Evolutionary conservation across 1,284 basidiomycete genomes (phyloP).

Genomic region (Heliocybe sulcata): DNA sequence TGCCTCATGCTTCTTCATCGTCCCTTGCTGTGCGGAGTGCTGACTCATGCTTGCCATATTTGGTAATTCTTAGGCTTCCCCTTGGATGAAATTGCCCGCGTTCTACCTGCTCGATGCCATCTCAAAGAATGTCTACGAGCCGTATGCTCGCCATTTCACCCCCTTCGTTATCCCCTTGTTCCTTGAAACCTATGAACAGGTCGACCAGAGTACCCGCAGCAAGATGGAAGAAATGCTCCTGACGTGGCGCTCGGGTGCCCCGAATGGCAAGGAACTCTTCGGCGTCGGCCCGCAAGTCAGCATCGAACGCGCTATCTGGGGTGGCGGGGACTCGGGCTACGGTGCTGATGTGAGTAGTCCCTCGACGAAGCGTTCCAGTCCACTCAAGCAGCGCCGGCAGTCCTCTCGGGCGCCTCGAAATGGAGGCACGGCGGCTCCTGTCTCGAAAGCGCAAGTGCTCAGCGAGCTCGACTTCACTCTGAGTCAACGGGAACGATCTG

Average conservation of each 20-base stretch:
- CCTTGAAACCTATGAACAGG: constrained; percentile 77
- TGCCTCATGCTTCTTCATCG: constrained; percentile 11
- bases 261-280: constrained; percentile 77
- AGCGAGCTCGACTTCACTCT: constrained; percentile 76
- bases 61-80: constrained; percentile 61
- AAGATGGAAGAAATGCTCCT: constrained; percentile 96
- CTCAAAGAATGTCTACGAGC: constrained; percentile 88
- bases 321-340: constrained; percentile 33
- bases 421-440: constrained; percentile 25
- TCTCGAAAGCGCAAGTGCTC: constrained; percentile 69
- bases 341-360: constrained; percentile 16
- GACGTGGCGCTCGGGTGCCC: constrained; percentile 85
- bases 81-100: constrained; percentile 86
- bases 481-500: constrained; percentile 63
- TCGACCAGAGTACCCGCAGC: constrained; percentile 75
- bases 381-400: constrained; percentile 7
- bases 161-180: constrained; percentile 75
- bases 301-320: constrained; percentile 77
- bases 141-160: constrained; percentile 80
- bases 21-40: constrained; percentile 38
- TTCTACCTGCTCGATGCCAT: constrained; percentile 97
- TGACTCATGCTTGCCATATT: constrained; percentile 50
- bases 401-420: constrained; percentile 8
- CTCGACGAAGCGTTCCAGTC: not conserved
- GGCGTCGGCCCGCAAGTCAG: constrained; percentile 64